Evolutionary conservation across 768 basidiomycete species (phyloP).

Genomic region (Tulasnella sp.): DNA sequence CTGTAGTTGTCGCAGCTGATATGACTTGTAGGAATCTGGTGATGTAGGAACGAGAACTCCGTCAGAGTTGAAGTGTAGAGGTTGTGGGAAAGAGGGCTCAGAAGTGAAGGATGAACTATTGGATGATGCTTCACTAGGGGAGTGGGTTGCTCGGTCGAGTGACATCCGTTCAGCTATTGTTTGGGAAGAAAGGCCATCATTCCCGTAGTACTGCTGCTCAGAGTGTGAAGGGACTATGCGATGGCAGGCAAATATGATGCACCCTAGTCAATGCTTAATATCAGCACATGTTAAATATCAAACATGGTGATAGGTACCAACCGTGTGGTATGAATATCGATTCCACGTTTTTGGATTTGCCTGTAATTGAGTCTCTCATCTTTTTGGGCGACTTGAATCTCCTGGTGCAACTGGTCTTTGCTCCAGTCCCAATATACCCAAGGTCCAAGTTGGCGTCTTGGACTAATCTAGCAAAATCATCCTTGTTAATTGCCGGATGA

Average conservation of each 20-base stretch:
- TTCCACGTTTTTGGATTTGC: slow-evolving; percentile 53
- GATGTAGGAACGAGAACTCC: neutral
- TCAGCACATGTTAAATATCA: neutral
- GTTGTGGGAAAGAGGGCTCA: neutral
- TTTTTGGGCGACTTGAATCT: slow-evolving; percentile 62
- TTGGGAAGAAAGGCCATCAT: slow-evolving; percentile 25
- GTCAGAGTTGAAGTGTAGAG: slow-evolving; percentile 1
- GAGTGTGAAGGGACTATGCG: slow-evolving; percentile 22
- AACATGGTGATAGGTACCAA: slow-evolving; percentile 25
- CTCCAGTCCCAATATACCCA: slow-evolving; percentile 29
- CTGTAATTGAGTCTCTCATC: slow-evolving; percentile 30
- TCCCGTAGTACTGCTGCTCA: slow-evolving; percentile 25
- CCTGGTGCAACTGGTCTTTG: slow-evolving; percentile 77
- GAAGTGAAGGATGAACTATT: too few species aligned
- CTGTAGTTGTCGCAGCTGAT: too few species aligned
- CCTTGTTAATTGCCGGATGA: neutral
- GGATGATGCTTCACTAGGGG: too few species aligned
- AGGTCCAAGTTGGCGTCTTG: neutral
- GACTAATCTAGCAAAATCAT: neutral
- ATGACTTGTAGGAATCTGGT: too few species aligned
- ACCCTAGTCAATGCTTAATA: slow-evolving; percentile 22
- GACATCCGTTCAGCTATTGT: neutral
- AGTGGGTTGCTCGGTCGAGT: too few species aligned
- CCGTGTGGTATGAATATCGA: slow-evolving; percentile 88
- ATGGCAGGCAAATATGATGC: slow-evolving; percentile 33